Evolutionary conservation across 2,329 filamentous ascomycete species (phyloP).

Genomic region (Venturia oleaginea): DNA sequence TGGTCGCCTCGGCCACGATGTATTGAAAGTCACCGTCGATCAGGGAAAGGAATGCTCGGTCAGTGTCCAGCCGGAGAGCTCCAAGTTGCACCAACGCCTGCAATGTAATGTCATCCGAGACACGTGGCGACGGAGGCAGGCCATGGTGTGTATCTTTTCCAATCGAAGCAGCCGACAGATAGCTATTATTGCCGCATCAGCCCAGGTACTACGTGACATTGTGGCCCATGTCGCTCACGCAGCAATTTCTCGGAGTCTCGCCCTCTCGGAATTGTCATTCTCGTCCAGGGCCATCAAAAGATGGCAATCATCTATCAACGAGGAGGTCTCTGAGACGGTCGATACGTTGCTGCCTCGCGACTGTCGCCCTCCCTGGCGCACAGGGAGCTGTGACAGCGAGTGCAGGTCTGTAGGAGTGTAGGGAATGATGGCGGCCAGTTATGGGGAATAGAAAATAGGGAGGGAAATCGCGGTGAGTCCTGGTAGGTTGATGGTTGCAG

Average conservation of each 20-base stretch:
- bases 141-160: neutral
- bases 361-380: too few species aligned
- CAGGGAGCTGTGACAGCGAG: too few species aligned
- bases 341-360: neutral
- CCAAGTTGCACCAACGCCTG: constrained; percentile 28
- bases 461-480: too few species aligned
- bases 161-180: constrained; percentile 11
- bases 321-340: neutral
- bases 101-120: constrained; percentile 16
- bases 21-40: constrained; percentile 41
- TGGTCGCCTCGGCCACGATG: constrained; percentile 43
- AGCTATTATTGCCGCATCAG: constrained; percentile 1
- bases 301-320: neutral
- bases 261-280: neutral
- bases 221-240: neutral
- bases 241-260: constrained; percentile 8
- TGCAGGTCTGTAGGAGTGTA: too few species aligned
- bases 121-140: neutral
- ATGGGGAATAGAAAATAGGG: too few species aligned
- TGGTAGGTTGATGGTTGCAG: too few species aligned
- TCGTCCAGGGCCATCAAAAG: neutral
- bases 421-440: too few species aligned
- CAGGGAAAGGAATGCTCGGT: constrained; percentile 33
- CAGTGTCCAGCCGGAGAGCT: constrained; percentile 26
- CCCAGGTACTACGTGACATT: neutral